Base-by-base conservation (phyloP, 2,329 filamentous ascomycete species). In the Drechslera avenae region DNA sequence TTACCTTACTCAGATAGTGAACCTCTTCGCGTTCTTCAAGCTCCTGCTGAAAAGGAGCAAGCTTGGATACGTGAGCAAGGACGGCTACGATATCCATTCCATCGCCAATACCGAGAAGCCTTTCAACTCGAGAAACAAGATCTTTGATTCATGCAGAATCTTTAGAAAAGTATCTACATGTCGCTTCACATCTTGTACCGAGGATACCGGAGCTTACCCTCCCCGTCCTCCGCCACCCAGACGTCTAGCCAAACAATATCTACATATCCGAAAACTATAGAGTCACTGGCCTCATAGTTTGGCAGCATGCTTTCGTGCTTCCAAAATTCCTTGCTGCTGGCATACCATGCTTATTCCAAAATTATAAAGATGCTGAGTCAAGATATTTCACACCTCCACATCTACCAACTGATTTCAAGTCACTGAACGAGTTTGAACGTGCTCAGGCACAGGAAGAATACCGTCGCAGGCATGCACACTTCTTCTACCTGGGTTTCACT, bases 281-380 rank as follows among this genome's bases (percentile, higher is more conserved):
- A 3, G n/a, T 39, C 37, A 39, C 66, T 9, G 48, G 60, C 7
- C 49, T 75, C 26, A 37, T 37, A 9, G 16, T 64, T 67, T 28
- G 42, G 32, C 32, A 35, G 13, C 42, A 45, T 16, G 61, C 60
- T 32, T 36, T 64, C 2, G 57, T 69, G 19, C 67, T 76, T n/a
- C 75, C 74, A 3, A 68, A 70, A 8, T 71, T 74, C 40, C 62
- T 76, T 5, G 60, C 65, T 10, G 64, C 70, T 30, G 71, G 72
- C 2, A 74, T 79, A 39, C 76, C 75, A 18, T 60, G 62, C 5
- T 56, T 56, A 21, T 73, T 78, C 51, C 67, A 76, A 53, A 77
- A 78, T 48, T 76, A 75, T 54, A 57, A 62, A 19, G 72, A 74
- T 51, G 54, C 46, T 34, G 58, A 63, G 50, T 69, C 61, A 28